Evolutionary conservation across 768 basidiomycete species (phyloP).

Genomic region (Rhizopogon salebrosus): DNA sequence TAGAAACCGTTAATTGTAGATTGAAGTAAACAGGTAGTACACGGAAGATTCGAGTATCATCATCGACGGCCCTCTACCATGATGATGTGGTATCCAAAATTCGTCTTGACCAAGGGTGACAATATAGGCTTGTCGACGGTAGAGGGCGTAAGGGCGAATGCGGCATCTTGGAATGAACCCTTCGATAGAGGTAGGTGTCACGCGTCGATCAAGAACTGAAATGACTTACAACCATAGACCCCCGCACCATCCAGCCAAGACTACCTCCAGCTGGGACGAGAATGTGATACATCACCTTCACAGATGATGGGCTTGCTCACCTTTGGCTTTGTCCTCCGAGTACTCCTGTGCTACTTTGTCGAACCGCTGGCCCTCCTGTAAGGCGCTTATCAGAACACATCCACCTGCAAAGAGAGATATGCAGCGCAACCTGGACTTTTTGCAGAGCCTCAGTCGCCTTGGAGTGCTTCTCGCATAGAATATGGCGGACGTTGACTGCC

Average conservation of each 20-base stretch:
- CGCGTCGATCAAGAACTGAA: background rate
- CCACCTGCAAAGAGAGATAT: background rate
- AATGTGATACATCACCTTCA: background rate
- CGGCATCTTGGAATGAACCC: constrained; percentile 82
- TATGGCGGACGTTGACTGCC: constrained; percentile 81
- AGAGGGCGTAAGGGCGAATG: constrained; percentile 75
- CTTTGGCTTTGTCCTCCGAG: constrained; percentile 89
- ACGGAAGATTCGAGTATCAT: constrained; percentile 3
- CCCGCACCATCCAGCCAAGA: constrained; percentile 82
- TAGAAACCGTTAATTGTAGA: background rate
- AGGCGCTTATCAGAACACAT: background rate
- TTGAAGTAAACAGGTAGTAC: background rate
- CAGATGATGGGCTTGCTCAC: constrained; percentile 28
- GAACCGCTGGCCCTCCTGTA: constrained; percentile 72
- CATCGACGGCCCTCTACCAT: constrained; percentile 83
- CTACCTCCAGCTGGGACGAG: constrained; percentile 64
- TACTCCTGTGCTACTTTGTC: constrained; percentile 89
- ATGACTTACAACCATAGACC: constrained; percentile 70
- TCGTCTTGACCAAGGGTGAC: constrained; percentile 76
- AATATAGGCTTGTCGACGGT: constrained; percentile 72
- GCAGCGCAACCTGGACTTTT: constrained; percentile 60
- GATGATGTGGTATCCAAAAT: constrained; percentile 84
- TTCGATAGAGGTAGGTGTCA: constrained; percentile 19
- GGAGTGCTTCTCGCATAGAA: constrained; percentile 84
- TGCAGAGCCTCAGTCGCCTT: constrained; percentile 72